Evolutionary conservation across 2,329 filamentous ascomycete species (phyloP).

Genomic region (Aspergillaceae sp.): DNA sequence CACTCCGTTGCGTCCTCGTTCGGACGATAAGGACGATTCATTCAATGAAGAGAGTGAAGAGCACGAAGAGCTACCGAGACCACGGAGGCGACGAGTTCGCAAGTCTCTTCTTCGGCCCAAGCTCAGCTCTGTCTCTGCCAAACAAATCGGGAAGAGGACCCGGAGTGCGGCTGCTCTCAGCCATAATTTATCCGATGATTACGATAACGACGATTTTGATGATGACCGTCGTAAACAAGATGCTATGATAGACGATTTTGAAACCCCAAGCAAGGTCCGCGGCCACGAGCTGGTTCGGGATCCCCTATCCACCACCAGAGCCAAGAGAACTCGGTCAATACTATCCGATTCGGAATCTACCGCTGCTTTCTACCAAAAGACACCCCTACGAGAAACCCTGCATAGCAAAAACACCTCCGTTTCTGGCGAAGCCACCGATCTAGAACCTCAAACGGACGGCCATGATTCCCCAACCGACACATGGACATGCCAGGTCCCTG

Average conservation of each 20-base stretch:
- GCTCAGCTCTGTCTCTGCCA: conserved; percentile 29
- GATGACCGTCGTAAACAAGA: conserved; percentile 9
- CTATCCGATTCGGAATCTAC: conserved; percentile 19
- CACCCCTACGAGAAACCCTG: conserved; percentile 20
- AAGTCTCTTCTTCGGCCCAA: conserved; percentile 41
- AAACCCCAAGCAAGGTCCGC: conserved; percentile 27
- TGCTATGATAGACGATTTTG: conserved; percentile 16
- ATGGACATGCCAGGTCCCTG: conserved; percentile 26
- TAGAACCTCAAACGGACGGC: conserved; percentile 2
- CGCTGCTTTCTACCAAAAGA: conserved; percentile 13
- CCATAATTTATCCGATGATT: conserved; percentile 18
- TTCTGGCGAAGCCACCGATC: conserved; percentile 3
- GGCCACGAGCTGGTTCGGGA: conserved; percentile 27
- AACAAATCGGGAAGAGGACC: conserved; percentile 35
- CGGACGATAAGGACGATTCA: conserved; percentile 18
- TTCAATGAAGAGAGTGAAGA: conserved; percentile 25
- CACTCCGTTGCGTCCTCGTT: conserved; percentile 26
- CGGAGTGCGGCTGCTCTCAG: conserved; percentile 20
- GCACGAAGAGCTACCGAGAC: conserved; percentile 16
- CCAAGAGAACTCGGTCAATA: conserved; percentile 22
- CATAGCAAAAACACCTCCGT: conserved; percentile 14
- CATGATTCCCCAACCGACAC: conserved; percentile 17
- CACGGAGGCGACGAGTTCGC: conserved; percentile 22
- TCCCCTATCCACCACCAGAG: conserved; percentile 22
- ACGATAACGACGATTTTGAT: background rate